Percentiles rank a stretch among this genome's conserved stretches.
phyloP scores from a whole-genome alignment of 495 filamentous ascomycete species.

The Podospora anserina region DNA sequence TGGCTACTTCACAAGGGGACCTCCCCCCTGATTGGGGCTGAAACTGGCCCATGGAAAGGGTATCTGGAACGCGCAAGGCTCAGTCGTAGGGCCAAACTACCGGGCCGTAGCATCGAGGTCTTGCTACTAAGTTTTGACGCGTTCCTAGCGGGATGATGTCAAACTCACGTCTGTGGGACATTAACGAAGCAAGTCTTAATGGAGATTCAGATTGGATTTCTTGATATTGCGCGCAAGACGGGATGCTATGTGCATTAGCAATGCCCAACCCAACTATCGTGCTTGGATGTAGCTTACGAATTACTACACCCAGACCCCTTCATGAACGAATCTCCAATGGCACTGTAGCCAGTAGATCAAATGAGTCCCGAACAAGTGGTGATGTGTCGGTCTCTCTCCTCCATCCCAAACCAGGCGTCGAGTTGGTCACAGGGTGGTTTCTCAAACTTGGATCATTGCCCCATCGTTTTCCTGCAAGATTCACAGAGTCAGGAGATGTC shows the following conservation, averaged over 20 bases:
- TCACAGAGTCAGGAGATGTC: slow-evolving; percentile 3
- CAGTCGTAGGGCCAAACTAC: background rate
- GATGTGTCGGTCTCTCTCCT: background rate
- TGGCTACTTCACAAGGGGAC: background rate
- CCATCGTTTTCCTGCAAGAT: background rate
- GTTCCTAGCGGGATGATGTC: slow-evolving; percentile 7
- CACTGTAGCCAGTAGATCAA: background rate
- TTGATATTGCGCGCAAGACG: background rate
- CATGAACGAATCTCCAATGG: background rate
- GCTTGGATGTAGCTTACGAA: background rate
- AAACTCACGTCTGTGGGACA: background rate
- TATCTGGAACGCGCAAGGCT: slow-evolving; percentile 6
- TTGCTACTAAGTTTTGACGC: background rate
- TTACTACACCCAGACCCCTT: background rate
- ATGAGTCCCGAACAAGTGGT: background rate
- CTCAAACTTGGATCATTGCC: background rate
- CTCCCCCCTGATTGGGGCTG: background rate
- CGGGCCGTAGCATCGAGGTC: background rate
- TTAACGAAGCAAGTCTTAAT: background rate
- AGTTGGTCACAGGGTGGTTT: background rate
- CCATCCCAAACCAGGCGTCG: background rate
- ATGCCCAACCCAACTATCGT: background rate
- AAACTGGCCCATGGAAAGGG: background rate
- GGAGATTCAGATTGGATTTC: too few relatives aligned
- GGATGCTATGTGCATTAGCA: slow-evolving; percentile 2